Evolutionary conservation across 805 yeast species (phyloP).

Genomic region (Kazachstania taianensis): DNA sequence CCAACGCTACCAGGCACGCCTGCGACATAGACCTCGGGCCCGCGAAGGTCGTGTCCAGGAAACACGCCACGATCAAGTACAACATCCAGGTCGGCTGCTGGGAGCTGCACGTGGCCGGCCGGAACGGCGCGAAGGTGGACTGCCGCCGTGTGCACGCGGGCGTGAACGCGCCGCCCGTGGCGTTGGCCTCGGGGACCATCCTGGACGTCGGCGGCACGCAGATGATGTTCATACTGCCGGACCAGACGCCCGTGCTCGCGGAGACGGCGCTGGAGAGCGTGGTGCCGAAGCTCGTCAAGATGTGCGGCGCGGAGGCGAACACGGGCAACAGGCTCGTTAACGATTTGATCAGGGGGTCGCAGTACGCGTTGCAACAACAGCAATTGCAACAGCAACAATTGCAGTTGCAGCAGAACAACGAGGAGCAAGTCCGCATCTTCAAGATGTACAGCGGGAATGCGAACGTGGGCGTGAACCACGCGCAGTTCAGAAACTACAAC

Average conservation of each 20-base stretch:
- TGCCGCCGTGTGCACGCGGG: slow-evolving; percentile 40
- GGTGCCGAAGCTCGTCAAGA: slow-evolving; percentile 23
- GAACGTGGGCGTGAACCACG: slow-evolving; percentile 3
- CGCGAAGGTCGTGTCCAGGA: slow-evolving; percentile 90
- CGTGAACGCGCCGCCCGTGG: slow-evolving; percentile 36
- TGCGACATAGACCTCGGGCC: slow-evolving; percentile 78
- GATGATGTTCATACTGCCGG: slow-evolving; percentile 97
- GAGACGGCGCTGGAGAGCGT: slow-evolving; percentile 27
- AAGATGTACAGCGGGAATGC: slow-evolving; percentile 29
- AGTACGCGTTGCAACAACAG: slow-evolving; percentile 10
- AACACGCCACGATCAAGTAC: slow-evolving; percentile 77
- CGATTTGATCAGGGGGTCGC: slow-evolving; percentile 18
- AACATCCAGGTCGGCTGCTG: slow-evolving; percentile 67
- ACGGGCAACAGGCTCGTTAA: slow-evolving; percentile 16
- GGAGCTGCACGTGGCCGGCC: slow-evolving; percentile 76
- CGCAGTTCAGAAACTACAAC: not conserved
- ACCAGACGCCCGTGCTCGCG: slow-evolving; percentile 63
- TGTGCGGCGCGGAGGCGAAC: slow-evolving; percentile 15
- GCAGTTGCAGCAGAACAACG: slow-evolving; percentile 5
- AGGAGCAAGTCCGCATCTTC: slow-evolving; percentile 24
- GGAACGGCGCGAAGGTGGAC: slow-evolving; percentile 91
- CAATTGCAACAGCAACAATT: slow-evolving; percentile 3
- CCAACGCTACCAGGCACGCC: not conserved
- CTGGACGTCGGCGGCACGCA: slow-evolving; percentile 95
- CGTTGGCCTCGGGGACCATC: slow-evolving; percentile 77